A percentile compares a stretch with the other conserved stretches of the same genome.
phyloP scores from a whole-genome alignment of 1,139 yeast genomes.

The Hansenula sp. region DNA sequence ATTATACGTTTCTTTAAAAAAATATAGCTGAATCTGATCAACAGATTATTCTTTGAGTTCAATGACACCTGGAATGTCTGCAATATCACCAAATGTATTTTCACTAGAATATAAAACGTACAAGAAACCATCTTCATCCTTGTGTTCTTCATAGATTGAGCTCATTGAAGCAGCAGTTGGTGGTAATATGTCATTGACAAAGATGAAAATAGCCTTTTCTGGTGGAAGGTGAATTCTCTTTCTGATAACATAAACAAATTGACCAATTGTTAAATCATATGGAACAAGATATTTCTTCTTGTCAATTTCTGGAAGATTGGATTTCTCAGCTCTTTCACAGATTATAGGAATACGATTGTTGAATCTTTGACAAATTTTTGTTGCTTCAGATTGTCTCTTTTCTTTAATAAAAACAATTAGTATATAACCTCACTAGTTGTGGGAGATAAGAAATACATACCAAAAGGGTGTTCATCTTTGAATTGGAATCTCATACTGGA shows the following conservation, averaged over 20 bases:
- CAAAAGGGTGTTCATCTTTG: slow-evolving; percentile 88
- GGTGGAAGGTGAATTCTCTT: slow-evolving; percentile 94
- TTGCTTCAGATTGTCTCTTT: slow-evolving; percentile 94
- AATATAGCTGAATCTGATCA: too few relatives aligned
- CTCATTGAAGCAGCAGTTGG: slow-evolving; percentile 98
- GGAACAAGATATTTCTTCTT: slow-evolving; percentile 97
- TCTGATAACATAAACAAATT: slow-evolving; percentile 94
- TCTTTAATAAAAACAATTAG: slow-evolving; percentile 36
- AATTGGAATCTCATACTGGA: slow-evolving; percentile 79
- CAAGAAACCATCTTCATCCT: slow-evolving; percentile 95
- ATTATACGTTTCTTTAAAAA: too few relatives aligned
- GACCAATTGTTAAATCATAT: slow-evolving; percentile 94
- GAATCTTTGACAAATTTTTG: slow-evolving; percentile 85
- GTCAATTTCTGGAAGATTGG: slow-evolving; percentile 94
- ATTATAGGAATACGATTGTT: slow-evolving; percentile 92
- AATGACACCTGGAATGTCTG: slow-evolving; percentile 7
- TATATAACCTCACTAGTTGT: not conserved
- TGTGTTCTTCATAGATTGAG: slow-evolving; percentile 90
- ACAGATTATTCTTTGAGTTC: not conserved
- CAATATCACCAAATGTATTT: slow-evolving; percentile 62
- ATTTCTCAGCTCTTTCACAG: slow-evolving; percentile 96
- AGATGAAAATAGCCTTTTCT: slow-evolving; percentile 95
- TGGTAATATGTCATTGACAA: slow-evolving; percentile 93
- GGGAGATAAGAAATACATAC: slow-evolving; percentile 36
- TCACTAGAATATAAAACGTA: slow-evolving; percentile 90